Conservation (phyloP, 177 flowering plant genomes). For the Tripterygium wilfordii region DNA sequence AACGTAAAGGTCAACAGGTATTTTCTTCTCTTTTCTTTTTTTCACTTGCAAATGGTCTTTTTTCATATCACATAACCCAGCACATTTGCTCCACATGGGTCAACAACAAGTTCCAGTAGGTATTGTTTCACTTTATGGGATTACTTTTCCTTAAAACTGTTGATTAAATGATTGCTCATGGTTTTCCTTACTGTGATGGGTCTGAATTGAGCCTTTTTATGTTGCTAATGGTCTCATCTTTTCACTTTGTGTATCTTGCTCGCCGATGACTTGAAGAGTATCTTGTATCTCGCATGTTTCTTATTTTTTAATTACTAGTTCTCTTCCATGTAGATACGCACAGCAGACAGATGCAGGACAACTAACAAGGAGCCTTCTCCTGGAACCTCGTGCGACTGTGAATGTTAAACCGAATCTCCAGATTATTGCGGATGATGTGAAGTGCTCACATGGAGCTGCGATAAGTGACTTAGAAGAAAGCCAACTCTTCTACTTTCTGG, state of each 20-base stretch:
- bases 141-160: no score
- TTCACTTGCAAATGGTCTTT: not conserved
- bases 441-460: conserved; percentile 96
- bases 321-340: conserved; percentile 50
- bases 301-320: not conserved
- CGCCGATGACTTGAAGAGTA: no score
- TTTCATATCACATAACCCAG: not conserved
- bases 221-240: no score
- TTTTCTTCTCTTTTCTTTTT: not conserved
- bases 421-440: conserved; percentile 87
- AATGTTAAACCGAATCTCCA: conserved; percentile 90
- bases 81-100: no score
- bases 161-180: no score
- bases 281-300: no score
- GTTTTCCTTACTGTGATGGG: no score
- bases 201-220: no score
- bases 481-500: conserved; percentile 80
- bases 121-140: no score
- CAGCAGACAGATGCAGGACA: conserved; percentile 94
- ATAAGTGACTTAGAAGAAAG: conserved; percentile 82
- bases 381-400: conserved; percentile 82
- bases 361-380: conserved; percentile 78
- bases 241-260: no score
- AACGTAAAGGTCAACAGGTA: conserved; percentile 88
- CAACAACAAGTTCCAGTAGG: no score